Percentiles rank a stretch among this genome's conserved stretches.
phyloP scores from a whole-genome alignment of 371 early-diverging fungal genomes.

The Mucor plumbeus region DNA sequence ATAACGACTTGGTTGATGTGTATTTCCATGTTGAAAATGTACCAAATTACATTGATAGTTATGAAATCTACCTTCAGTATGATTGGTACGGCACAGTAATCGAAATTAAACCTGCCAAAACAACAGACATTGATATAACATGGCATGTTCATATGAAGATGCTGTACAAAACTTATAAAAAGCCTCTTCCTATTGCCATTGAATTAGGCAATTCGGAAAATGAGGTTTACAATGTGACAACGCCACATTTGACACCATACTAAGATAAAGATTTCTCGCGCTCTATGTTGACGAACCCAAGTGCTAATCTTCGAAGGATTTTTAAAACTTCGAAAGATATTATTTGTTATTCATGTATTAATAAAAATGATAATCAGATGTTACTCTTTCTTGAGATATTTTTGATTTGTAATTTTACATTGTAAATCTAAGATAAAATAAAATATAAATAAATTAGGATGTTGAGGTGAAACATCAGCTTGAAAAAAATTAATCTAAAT shows the following conservation, averaged over 20 bases:
- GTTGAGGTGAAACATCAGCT: too few species aligned
- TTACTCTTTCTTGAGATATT: too few species aligned
- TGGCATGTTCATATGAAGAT: neutral
- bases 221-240: neutral
- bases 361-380: too few species aligned
- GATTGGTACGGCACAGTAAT: conserved; percentile 1
- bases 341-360: too few species aligned
- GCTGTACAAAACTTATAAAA: neutral
- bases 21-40: conserved; percentile 5
- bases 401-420: too few species aligned
- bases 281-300: too few species aligned
- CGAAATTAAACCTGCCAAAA: conserved; percentile 1
- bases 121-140: neutral
- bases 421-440: too few species aligned
- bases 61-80: conserved; percentile 8
- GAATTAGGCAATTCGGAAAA: neutral
- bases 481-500: neutral
- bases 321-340: too few species aligned
- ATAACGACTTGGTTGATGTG: neutral
- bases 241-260: neutral
- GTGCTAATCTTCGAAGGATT: too few species aligned
- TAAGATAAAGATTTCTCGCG: neutral
- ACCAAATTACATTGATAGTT: neutral
- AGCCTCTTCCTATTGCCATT: neutral
- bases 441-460: too few species aligned